Evolutionary conservation across 2,329 filamentous ascomycete species (phyloP).

Genomic region (Nigrospora osmanthi): DNA sequence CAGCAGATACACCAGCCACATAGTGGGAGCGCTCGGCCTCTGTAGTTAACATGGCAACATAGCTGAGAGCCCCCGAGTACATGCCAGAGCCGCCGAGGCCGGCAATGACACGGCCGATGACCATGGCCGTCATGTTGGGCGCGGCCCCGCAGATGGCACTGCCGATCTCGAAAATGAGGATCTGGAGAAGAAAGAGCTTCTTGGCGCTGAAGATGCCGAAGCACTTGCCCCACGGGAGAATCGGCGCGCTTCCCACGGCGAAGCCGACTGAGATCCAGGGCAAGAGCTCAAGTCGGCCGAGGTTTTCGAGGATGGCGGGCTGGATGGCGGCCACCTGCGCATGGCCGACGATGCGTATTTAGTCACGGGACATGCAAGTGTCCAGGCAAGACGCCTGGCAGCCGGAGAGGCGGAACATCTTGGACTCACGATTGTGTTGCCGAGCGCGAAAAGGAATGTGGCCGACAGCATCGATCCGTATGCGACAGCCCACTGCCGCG

Average conservation of each 20-base stretch:
- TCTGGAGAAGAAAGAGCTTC: constrained; percentile 21
- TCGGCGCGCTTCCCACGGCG: constrained; percentile 29
- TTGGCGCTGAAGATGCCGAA: constrained; percentile 37
- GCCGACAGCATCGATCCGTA: not conserved
- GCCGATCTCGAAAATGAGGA: constrained; percentile 18
- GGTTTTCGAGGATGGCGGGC: constrained; percentile 27
- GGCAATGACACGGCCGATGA: constrained; percentile 33
- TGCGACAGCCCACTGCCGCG: not conserved
- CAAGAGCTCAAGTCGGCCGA: constrained; percentile 27
- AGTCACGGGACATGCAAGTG: not conserved
- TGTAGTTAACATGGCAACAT: constrained; percentile 5
- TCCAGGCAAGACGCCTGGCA: not conserved
- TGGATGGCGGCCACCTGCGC: constrained; percentile 33
- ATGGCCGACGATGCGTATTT: no score
- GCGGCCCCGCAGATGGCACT: constrained; percentile 31
- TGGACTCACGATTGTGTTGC: not conserved
- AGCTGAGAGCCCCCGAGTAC: constrained; percentile 22
- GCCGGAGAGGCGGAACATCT: not conserved
- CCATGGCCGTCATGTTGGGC: constrained; percentile 33
- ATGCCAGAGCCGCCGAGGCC: constrained; percentile 33
- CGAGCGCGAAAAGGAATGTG: not conserved
- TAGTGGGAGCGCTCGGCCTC: not conserved
- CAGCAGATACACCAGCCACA: not conserved
- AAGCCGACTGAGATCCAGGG: constrained; percentile 33
- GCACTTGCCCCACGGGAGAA: constrained; percentile 25